Base-by-base conservation (phyloP, 441 rosid species). In the Lepidium campestre region DNA sequence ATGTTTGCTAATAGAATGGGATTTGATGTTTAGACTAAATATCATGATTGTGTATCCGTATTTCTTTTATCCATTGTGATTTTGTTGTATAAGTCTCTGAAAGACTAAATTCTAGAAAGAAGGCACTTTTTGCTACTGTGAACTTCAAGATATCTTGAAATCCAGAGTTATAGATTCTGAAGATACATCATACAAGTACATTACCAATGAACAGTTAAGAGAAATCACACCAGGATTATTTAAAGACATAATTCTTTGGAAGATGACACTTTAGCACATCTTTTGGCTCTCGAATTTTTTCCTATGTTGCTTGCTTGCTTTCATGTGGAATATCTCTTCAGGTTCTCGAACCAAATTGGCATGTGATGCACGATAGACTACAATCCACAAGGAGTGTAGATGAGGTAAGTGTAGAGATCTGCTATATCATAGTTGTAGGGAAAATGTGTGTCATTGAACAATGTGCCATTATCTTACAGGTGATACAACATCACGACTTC, bases 301-400 rank as follows among this genome's bases (percentile, higher is more conserved):
- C 46, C 35, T 10, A 41, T 57, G 14, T 34, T 67, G 29, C 29
- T 53, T 29, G 22, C 67, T 27, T 65, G 20, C 64, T 29, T 46
- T 19, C 35, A 52, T 58, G 52, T 47, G 67, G 54, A 39, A 52
- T 45, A n/a, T 13, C 63, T 70, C 59, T 71, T 77, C 87, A 94
- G 99, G 99, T 94, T 76, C 85, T 94, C 70, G 99, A 94, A 80
- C 99, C 96, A 50, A 94, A 89, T 75, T 94, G 98, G 98, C 96
- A 94, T 62, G 79, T 82, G 80, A 84, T 94, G 98, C 83, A 84
- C 40, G 73, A 76, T 75, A 79, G 87, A 77, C 87, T 91, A 69
- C 96, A 86, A 75, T 76, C 82, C 57, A 85, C 94, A 36, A 89
- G 79, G 78, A 89, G 94, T 76, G 82, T 94, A 64, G 99, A 94